Base-by-base conservation (phyloP, 306 rosid genomes). In the Heteromeles arbutifolia region DNA sequence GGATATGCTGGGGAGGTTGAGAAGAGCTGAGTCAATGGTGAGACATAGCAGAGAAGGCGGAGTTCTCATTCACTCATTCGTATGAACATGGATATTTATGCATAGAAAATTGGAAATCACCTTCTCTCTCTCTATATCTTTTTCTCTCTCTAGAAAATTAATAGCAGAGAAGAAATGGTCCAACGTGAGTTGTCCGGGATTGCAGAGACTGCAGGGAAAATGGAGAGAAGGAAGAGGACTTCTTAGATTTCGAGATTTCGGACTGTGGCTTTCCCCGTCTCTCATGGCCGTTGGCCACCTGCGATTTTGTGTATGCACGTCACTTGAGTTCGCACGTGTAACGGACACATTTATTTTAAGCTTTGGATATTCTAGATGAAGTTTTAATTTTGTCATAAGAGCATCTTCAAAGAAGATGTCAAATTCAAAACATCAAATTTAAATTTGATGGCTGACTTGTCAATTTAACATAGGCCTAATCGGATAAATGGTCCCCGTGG, bases 11-110 rank as follows among this genome's bases (percentile, higher is more conserved):
- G 93, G 82, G 89, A 95, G 91, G 80, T 92, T 92, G 75, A 79
- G 84, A 78, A 92, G 85, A 44, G 97, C 97, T 37, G 92, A 95
- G 92, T 92, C 93, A 87, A 89, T 78, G 3, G 97, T 75, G 50
- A 92, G 97, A 68, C 93, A 90, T 0, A 96, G 85, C 32, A 96
- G 87, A 39, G 99, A 90, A 69, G 99, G 96, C 78, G 97, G 97
- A 73, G 90, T 83, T 87, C 89, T 89, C 98, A 93, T 86, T 88
- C 97, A 92, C 74, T 81, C 91, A 71, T 72, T 70, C 72, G 68
- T 54, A 39, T 43, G 50, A 21, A 59, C 26, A 15, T 48, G 53
- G 5, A 61, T 14, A 53, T 63, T 58, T 58, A 8, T n/a, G 11
- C n/a, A 10, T 9, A 10, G 5, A 79, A 37, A 37, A 37, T 37